Base-by-base conservation (phyloP, 2,329 filamentous ascomycete genomes). In the Penicillium glabrum region DNA sequence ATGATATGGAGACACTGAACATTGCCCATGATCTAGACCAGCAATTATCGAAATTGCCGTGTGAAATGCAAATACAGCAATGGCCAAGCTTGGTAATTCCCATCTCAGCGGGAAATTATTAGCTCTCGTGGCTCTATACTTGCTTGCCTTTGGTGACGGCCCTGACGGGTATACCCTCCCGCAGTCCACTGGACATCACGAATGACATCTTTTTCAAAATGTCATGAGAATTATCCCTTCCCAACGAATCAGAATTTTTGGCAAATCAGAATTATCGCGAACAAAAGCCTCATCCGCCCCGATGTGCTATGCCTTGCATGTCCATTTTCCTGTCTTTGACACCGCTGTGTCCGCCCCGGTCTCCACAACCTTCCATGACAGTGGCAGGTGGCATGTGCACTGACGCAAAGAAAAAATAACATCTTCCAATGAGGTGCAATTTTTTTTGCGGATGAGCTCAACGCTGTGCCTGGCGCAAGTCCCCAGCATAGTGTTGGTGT, bases 301-400 rank as follows among this genome's bases (percentile, higher is more conserved):
- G n/a, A 33, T 43, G 37, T 51, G 37, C 49, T 31, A 29, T 23
- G n/a, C 21, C 31, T 48, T 33, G 39, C 46, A 46, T 45, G 46
- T 27, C 47, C 55, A 39, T 23, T 31, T 26, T 54, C 31, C 35
- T 39, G 16, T 51, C 46, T 26, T 46, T 37, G 37, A 47, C 33
- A 50, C 19, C 31, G 41, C 61, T 56, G 54, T 60, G 61, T 56
- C 48, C 41, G 26, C 39, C 41, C 43, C 47, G 19, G 16, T 50
- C 44, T 33, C 48, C 57, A 44, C 48, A 35, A 46, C 48, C 27
- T 11, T 29, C 27, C 45, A 51, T 16, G 51, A 24, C 53, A 46
- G 53, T 54, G 53, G 53, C 57, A 61, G 55, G 48, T 57, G 55
- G 50, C 51, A 60, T 46, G 37, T 58, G 53, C 45, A 51, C 56